A percentile compares a stretch with the other conserved stretches of the same genome.
phyloP scores from a whole-genome alignment of 495 filamentous ascomycete species.

The Tuber melanosporum region DNA sequence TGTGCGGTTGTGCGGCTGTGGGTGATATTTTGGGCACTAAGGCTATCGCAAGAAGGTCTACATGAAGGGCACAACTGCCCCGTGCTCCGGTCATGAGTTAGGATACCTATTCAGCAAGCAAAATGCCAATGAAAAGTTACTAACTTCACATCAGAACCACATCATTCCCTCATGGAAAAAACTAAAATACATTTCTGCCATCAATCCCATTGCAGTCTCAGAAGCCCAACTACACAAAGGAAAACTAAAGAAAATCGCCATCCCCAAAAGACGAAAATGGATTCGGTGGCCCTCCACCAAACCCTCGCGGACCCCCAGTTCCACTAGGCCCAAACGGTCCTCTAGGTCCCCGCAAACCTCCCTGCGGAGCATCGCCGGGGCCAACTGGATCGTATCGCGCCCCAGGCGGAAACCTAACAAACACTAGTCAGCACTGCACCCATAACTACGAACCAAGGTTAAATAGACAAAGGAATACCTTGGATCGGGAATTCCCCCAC shows the following conservation, averaged over 20 bases:
- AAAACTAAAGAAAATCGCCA: constrained; percentile 59
- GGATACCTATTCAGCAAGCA: background rate
- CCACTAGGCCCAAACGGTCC: constrained; percentile 42
- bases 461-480: constrained; percentile 39
- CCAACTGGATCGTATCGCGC: constrained; percentile 75
- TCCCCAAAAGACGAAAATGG: constrained; percentile 58
- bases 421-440: constrained; percentile 27
- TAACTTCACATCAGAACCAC: background rate
- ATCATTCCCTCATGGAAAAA: background rate
- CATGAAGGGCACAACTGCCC: background rate
- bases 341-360: constrained; percentile 48
- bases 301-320: constrained; percentile 44
- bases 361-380: constrained; percentile 57
- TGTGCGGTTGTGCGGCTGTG: background rate
- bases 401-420: constrained; percentile 51
- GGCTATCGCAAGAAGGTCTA: background rate
- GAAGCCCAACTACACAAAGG: background rate
- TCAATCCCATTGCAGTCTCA: background rate
- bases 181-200: background rate
- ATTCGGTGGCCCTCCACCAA: constrained; percentile 44
- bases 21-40: background rate
- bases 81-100: background rate
- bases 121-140: background rate
- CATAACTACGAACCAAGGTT: background rate
- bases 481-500: constrained; percentile 54